Base-by-base conservation (phyloP, 192 early-diverging fungal genomes). In the Diversispora epigaea region DNA sequence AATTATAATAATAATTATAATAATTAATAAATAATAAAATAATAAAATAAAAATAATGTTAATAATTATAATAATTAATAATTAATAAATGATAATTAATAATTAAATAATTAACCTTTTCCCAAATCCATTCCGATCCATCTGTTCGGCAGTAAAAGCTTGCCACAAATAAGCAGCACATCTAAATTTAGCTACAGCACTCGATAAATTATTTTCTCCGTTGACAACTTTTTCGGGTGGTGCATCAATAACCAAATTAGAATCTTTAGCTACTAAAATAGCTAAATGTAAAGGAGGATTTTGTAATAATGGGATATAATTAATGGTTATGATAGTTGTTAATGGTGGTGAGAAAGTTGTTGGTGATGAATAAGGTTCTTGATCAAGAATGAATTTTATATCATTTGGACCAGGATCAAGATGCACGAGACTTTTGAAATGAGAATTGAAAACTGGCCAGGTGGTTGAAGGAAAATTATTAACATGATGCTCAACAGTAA, bases 151-250 rank as follows among this genome's bases (percentile, higher is more conserved):
- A 39, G 84, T 85, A 73, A 88, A 91, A 11, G 91, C 91, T 76
- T 91, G 90, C 91, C 91, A 92, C 61, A 92, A 77, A 72, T 92
- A 91, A 6, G 82, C 89, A 12, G 83, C 82, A 77, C 84, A 89
- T 6, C 91, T 76, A 43, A 90, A 76, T 69, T 89, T 89, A 67
- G 81, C 78, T 32, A 83, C 76, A 0, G 87, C 89, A 15, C 81
- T 77, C 7, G 84, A 81, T 5, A 90, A 56, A 11, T 80, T 79
- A 76, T 87, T 84, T 7, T 80, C 65, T 3, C 81, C 79, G 1
- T 77, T 76, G 0, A 81, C 77, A 14, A 78, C 80, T 39, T 84
- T 80, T 50, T 89, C 77, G 6, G 84, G 85, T 19, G 90, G 89
- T 0, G 84, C 83, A 69, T 91, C 90, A 75, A 91, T 91, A 1